phyloP scores from a whole-genome alignment of 116 monocot genomes.

The Papilionanthe hybrid region DNA sequence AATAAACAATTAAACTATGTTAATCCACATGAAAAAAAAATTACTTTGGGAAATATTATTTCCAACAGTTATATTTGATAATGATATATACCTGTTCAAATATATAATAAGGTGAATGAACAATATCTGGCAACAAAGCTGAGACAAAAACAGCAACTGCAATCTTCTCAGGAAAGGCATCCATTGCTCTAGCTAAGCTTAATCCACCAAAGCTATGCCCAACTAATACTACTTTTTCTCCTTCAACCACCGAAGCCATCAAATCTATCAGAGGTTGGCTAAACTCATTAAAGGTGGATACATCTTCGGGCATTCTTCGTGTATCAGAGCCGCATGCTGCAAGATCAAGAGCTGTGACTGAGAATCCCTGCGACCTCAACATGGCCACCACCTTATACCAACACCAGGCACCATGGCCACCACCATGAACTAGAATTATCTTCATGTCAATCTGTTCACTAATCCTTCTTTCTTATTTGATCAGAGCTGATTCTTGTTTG shows the following conservation, averaged over 20 bases:
- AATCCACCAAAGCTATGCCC: conserved; percentile 44
- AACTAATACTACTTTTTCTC: conserved; percentile 27
- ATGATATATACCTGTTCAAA: not conserved
- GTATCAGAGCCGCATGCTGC: conserved; percentile 20
- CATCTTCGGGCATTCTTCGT: conserved; percentile 12
- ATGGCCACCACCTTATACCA: conserved; percentile 32
- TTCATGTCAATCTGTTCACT: not conserved
- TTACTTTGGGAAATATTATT: too few species aligned
- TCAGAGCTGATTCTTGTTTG: too few species aligned
- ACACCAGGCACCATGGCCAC: conserved; percentile 36
- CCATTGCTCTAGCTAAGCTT: conserved; percentile 19
- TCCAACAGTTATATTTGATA: too few species aligned
- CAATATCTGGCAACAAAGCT: conserved; percentile 18
- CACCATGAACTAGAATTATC: conserved; percentile 33
- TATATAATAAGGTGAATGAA: not conserved
- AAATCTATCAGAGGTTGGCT: conserved; percentile 18
- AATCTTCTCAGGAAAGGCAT: conserved; percentile 35
- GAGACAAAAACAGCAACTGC: conserved; percentile 29
- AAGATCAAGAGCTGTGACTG: conserved; percentile 28
- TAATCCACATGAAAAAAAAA: not conserved
- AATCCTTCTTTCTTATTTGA: not conserved
- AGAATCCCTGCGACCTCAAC: conserved; percentile 16
- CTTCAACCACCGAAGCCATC: conserved; percentile 4
- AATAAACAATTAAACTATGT: not conserved
- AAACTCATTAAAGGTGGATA: conserved; percentile 17